These are phyloP conservation scores for Dacryopinax primogenitus DNA, from an alignment of 768 basidiomycete genomes.

Conservation along the genomic window DNA sequence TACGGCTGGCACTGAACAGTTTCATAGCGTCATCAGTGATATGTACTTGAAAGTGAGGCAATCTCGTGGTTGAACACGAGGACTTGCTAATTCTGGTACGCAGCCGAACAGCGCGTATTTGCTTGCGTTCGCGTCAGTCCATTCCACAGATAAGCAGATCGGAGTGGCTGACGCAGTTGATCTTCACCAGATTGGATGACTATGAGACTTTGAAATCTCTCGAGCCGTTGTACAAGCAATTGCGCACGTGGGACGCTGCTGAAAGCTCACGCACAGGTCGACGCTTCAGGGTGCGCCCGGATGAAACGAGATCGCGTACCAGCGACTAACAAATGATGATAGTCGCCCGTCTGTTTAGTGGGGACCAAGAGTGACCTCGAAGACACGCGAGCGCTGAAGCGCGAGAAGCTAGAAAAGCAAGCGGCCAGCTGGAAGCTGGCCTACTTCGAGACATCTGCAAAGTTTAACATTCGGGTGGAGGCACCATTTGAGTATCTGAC, in stretches of 20 bases:
- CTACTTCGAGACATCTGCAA: slow-evolving; percentile 21
- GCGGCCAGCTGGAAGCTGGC: slow-evolving; percentile 16
- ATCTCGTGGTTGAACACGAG: neutral
- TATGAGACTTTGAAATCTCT: slow-evolving; percentile 3
- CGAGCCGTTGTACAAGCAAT: neutral
- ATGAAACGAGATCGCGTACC: slow-evolving; percentile 15
- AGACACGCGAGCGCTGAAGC: slow-evolving; percentile 66
- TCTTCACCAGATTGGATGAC: neutral
- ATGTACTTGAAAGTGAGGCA: slow-evolving; percentile 44
- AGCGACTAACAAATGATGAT: slow-evolving; percentile 17
- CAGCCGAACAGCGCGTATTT: neutral
- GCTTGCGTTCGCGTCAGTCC: slow-evolving; percentile 4
- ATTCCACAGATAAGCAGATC: neutral
- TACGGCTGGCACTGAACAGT: slow-evolving; percentile 79
- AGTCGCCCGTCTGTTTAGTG: slow-evolving; percentile 62
- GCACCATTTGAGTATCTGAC: neutral
- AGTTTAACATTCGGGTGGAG: neutral
- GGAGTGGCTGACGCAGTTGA: neutral
- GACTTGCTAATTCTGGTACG: neutral
- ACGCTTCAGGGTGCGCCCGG: neutral
- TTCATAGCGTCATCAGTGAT: slow-evolving; percentile 58
- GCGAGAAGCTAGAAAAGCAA: slow-evolving; percentile 17
- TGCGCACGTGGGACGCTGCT: neutral
- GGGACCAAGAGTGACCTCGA: slow-evolving; percentile 76
- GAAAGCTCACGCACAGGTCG: neutral